Conservation (phyloP, 2,329 filamentous ascomycete species). For the Neonectria sp. region DNA sequence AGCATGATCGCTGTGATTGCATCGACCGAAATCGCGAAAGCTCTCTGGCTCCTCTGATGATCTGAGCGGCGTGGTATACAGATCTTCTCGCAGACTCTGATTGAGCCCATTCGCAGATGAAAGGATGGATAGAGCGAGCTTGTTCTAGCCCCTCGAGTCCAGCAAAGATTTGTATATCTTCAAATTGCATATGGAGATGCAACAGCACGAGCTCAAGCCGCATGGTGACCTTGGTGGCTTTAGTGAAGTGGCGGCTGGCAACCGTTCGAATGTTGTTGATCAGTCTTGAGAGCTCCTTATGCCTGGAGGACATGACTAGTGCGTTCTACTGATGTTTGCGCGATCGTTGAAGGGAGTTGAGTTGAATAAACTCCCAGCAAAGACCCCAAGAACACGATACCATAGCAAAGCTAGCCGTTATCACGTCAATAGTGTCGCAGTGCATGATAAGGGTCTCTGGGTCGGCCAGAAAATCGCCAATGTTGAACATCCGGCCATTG, state of each 20-base stretch:
- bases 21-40: conserved; percentile 34
- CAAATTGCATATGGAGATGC: conserved; percentile 58
- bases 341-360: conserved; percentile 43
- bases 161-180: conserved; percentile 59
- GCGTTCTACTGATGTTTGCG: conserved; percentile 47
- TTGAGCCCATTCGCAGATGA: conserved; percentile 54
- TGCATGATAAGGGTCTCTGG: conserved; percentile 11
- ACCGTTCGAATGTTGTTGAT: conserved; percentile 38
- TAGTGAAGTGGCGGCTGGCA: conserved; percentile 6
- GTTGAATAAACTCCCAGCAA: conserved; percentile 50
- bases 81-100: conserved; percentile 52
- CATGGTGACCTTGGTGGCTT: conserved; percentile 45
- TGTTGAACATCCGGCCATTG: background rate
- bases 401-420: conserved; percentile 30
- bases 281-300: conserved; percentile 49
- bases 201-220: conserved; percentile 52
- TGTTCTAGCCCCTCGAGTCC: conserved; percentile 59
- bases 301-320: conserved; percentile 45
- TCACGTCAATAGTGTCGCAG: conserved; percentile 19
- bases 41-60: conserved; percentile 40
- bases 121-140: conserved; percentile 52
- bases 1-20: conserved; percentile 46
- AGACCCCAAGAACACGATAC: conserved; percentile 48
- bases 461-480: conserved; percentile 41
- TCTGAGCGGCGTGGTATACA: conserved; percentile 49